Conservation (phyloP, 257 asterid species). For the Solanum pimpinellifolium region DNA sequence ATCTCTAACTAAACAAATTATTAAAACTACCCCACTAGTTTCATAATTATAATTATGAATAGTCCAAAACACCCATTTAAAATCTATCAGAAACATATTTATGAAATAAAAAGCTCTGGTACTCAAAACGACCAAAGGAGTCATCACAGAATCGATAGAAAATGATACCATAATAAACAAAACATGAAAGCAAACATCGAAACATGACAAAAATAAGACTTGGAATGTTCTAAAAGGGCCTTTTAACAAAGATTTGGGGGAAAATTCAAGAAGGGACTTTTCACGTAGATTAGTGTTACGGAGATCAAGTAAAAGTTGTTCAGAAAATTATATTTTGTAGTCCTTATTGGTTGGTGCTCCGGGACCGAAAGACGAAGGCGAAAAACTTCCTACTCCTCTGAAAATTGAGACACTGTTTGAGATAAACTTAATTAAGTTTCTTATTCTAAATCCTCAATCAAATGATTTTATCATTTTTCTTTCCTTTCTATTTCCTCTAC, state of each 20-base stretch:
- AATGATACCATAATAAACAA: not conserved
- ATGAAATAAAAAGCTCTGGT: too few relatives aligned
- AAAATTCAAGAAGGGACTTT: slow-evolving; percentile 8
- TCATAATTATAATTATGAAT: too few relatives aligned
- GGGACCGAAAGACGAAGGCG: not conserved
- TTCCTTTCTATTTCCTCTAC: not conserved
- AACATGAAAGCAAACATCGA: not conserved
- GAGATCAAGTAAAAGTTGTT: slow-evolving; percentile 12
- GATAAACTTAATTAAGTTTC: slow-evolving; percentile 22
- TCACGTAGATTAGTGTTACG: not conserved
- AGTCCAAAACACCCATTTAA: too few relatives aligned
- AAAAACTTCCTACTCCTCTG: not conserved
- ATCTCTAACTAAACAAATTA: too few relatives aligned
- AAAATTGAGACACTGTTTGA: slow-evolving; percentile 4
- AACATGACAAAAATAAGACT: not conserved
- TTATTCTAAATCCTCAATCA: slow-evolving; percentile 5
- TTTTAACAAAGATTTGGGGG: not conserved
- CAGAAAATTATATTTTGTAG: slow-evolving; percentile 53
- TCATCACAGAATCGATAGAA: not conserved
- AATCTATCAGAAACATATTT: too few relatives aligned
- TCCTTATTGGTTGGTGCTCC: slow-evolving; percentile 28
- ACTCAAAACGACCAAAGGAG: too few relatives aligned
- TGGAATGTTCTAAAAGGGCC: slow-evolving; percentile 12
- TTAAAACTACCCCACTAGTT: too few relatives aligned
- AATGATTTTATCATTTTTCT: not conserved